Evolutionary conservation across 2,329 filamentous ascomycete species (phyloP), one percentile per base, ranked within the genome.

Genomic region (Gnomoniopsis sp.): DNA sequence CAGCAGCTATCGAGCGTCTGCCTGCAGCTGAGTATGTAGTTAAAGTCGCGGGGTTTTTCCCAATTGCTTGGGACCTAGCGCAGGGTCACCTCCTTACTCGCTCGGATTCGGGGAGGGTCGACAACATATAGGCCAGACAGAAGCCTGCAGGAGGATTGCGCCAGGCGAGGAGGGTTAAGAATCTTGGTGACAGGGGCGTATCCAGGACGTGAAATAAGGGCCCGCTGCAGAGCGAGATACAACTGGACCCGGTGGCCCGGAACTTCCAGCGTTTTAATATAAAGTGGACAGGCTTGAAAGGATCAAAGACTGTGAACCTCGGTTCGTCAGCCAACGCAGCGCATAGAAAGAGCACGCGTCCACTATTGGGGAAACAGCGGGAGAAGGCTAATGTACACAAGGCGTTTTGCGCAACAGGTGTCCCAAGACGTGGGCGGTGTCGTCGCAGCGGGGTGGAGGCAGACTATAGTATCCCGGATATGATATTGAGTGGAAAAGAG

Each of bases 231-330:
- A 44, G 52, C 47, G 33, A 22, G 22, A 43, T 30, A n/a, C 26
- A 19, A 22, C 43, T 54, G 55, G 48, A 49, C 34, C 52, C 52
- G 36, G 47, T 58, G 55, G 59, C 38, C 43, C 51, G 52, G 48
- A 55, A 47, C 51, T 52, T 54, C 46, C 47, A 59, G 38, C 26
- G 43, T 58, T 57, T 59, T 61, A 61, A 61, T 58, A 61, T 56
- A 61, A 60, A 61, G 59, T 59, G 59, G 59, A 61, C 59, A 55
- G 58, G 44, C 14, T 43, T 49, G 51, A 51, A 47, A 61, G 59
- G 49, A 61, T 61, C 49, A 53, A 47, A 30, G 4, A 30, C 26
- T 36, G 10, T 36, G 8, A n/a, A 26, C 43, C 52, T 54, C 30
- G 52, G 44, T 48, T 43, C 47, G 43, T 38, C 52, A 54, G 43